These are phyloP conservation scores for Tricholoma sp. DNA, from an alignment of 768 basidiomycete species.

Conservation along the genomic window DNA sequence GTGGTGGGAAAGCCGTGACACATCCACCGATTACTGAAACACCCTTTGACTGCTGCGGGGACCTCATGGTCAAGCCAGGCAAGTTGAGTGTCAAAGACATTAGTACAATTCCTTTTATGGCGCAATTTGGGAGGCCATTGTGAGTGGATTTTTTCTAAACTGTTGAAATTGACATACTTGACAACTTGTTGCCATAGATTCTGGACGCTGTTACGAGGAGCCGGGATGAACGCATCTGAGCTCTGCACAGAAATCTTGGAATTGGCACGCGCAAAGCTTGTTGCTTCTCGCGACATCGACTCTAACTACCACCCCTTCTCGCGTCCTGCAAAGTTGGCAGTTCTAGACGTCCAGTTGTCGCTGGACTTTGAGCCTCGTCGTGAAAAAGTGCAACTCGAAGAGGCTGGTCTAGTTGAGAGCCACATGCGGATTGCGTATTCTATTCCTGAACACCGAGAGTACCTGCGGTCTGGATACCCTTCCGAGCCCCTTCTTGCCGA, in stretches of 20 bases:
- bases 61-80: background rate
- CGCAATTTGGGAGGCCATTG: background rate
- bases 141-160: background rate
- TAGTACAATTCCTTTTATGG: background rate
- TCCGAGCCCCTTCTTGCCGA: background rate
- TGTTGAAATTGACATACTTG: background rate
- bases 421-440: conserved; percentile 23
- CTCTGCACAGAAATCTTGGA: background rate
- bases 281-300: background rate
- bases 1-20: background rate
- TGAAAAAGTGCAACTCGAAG: background rate
- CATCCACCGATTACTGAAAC: background rate
- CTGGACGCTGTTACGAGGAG: background rate
- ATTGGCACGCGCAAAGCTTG: background rate
- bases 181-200: background rate
- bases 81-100: background rate
- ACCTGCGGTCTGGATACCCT: background rate
- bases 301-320: background rate
- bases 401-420: conserved; percentile 14
- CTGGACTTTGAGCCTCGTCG: background rate
- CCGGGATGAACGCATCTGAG: background rate
- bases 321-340: too few relatives aligned
- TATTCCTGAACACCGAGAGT: conserved; percentile 17
- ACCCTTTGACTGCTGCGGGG: background rate
- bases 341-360: background rate